Conservation (phyloP, 805 yeast genomes). For the Hanseniaspora clermontiae region DNA sequence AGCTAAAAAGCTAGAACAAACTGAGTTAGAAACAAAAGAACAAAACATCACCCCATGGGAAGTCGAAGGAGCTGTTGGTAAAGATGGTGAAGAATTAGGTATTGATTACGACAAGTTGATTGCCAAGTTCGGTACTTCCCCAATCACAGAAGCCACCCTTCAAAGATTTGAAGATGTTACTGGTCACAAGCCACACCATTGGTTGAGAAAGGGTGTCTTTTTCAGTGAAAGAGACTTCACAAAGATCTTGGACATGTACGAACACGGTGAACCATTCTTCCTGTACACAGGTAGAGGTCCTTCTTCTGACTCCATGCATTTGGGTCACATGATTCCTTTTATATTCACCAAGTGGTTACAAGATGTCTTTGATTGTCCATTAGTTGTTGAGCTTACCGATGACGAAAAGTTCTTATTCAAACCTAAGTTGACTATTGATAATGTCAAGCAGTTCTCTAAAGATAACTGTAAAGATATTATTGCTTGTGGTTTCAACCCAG, state of each 20-base stretch:
- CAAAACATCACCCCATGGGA: constrained; percentile 93
- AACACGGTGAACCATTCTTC: constrained; percentile 89
- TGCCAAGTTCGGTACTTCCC: constrained; percentile 72
- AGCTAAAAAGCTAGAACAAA: constrained; percentile 17
- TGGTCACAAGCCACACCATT: constrained; percentile 84
- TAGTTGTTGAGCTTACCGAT: constrained; percentile 87
- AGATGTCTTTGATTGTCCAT: constrained; percentile 91
- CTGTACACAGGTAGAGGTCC: constrained; percentile 97
- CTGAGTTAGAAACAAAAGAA: constrained; percentile 24
- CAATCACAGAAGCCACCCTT: constrained; percentile 57
- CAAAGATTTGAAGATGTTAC: constrained; percentile 67
- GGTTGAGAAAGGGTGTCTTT: constrained; percentile 79
- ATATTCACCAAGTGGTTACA: constrained; percentile 95
- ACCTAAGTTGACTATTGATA: constrained; percentile 75
- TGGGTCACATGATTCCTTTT: constrained; percentile 95
- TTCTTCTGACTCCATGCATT: constrained; percentile 82
- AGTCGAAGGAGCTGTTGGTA: constrained; percentile 95
- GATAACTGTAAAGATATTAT: constrained; percentile 88
- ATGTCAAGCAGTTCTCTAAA: constrained; percentile 64
- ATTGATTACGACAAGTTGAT: constrained; percentile 87
- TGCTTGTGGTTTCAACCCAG: constrained; percentile 87
- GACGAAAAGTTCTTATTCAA: constrained; percentile 95
- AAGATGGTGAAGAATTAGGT: constrained; percentile 68
- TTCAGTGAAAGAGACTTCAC: constrained; percentile 79
- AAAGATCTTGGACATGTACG: constrained; percentile 74